Base-by-base conservation (phyloP, 371 early-diverging fungal genomes). In the Rhizopus microsporus region DNA sequence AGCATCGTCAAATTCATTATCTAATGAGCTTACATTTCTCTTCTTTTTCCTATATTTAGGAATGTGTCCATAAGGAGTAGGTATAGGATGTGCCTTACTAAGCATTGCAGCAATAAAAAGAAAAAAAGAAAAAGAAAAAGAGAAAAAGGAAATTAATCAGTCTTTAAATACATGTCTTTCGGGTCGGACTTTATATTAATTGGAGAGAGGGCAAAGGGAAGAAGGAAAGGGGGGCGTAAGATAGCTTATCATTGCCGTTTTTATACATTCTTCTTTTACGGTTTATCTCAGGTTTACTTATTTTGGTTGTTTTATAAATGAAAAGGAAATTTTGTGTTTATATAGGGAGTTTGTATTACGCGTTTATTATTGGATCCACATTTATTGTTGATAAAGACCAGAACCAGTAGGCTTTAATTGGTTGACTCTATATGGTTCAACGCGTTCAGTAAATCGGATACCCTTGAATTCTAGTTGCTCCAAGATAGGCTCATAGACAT, bases 401-500 rank as follows among this genome's bases (percentile, higher is more conserved):
- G 72, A 70, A 4, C 78, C 78, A 23, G 65, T 59, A 7, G 72
- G 60, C 4, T 68, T 55, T 16, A 66, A 44, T n/a, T 50, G 52
- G 13, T 51, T 60, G 12, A 48, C 8, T 38, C 48, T 52, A 7
- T 39, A 59, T n/a, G 72, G 59, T 33, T 60, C 43, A 8, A 61
- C 30, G 48, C 82, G 81, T 63, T 93, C 93, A 50, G 85, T 67
- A 69, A 92, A 89, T 43, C 62, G 62, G 52, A 94, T 83, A 16
- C 92, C 93, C 61, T 89, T 88, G 7, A 58, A 44, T 65, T 85
- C 85, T 34, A 95, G 77, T 70, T 82, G 83, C 17, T 79, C 80
- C 56, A 93, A 61, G 34, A 92, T 84, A 7, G 92, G 88, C 44
- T 85, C 74, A 69, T 93, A 93, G 42, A 93, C 85, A 59, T 90